Base-by-base conservation (phyloP, 2,329 filamentous ascomycete genomes). In the Colletotrichum aenigma region DNA sequence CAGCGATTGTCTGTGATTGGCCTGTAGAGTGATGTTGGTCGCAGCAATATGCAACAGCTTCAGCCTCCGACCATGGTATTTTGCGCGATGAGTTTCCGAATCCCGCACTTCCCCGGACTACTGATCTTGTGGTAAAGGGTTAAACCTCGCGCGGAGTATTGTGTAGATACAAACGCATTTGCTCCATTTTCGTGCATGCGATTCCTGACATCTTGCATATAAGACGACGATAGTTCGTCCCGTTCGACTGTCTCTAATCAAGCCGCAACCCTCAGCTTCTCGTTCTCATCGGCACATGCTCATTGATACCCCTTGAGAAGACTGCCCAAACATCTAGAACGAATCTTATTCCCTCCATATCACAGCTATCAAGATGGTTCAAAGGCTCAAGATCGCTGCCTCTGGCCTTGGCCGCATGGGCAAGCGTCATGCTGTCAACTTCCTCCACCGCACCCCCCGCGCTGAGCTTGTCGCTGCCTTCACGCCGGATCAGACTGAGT, bases 351-450 rank as follows among this genome's bases (percentile, higher is more conserved):
- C 16, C 15, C 15, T 10, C 0, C 26, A 4, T 12, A n/a, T 24
- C 58, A 61, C 15, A 0, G 2, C 15, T 15, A 16, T 9, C 28
- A 61, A 0, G 8, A 61, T 75, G 69, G 69, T 72, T 1, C 67
- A 77, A 43, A 83, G 81, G 71, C 81, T 88, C 76, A 83, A 86
- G 76, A 82, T 90, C 69, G 88, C 83, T 61, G 86, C 85, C 38
- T 87, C 87, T 34, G 88, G 89, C 70, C 87, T 90, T 32, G 88
- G 88, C 55, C 87, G 88, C 68, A 90, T 90, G 87, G 88, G 88
- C 61, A 85, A 87, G 71, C 85, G 88, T 18, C 88, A 90, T 81
- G 88, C 87, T 56, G 80, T 87, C 64, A 89, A 88, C 76, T 85
- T 89, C 60, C 81, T 89, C 48, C 81, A 87, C 76, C 82, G 83